Evolutionary conservation across 306 rosid species (phyloP).

Genomic region (Fragaria iinumae): DNA sequence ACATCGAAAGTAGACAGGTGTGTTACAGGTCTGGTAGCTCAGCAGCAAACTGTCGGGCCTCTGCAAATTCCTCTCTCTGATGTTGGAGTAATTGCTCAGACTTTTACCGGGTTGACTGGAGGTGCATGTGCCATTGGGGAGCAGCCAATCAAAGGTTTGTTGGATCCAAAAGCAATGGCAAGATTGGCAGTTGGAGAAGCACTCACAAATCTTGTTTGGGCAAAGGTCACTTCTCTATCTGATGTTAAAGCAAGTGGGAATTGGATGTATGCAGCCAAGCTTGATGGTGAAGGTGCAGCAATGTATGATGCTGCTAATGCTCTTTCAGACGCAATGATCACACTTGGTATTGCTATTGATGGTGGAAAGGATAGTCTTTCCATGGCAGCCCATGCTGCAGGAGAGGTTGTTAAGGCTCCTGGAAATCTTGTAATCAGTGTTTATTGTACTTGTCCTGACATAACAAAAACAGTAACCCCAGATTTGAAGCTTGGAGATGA

Average conservation of each 20-base stretch:
- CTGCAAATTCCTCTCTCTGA: constrained; percentile 83
- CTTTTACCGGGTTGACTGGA: constrained; percentile 65
- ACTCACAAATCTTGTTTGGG: constrained; percentile 94
- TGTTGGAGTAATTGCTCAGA: constrained; percentile 86
- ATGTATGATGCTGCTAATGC: constrained; percentile 84
- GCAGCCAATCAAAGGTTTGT: constrained; percentile 82
- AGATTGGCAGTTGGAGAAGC: constrained; percentile 95
- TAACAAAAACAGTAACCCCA: constrained; percentile 85
- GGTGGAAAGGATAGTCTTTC: constrained; percentile 95
- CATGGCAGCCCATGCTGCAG: constrained; percentile 82
- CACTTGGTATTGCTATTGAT: constrained; percentile 89
- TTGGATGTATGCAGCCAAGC: constrained; percentile 97
- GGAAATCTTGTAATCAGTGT: constrained; percentile 91
- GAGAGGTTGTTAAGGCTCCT: constrained; percentile 88
- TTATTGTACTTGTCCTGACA: constrained; percentile 88
- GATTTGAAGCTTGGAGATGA: constrained; percentile 77
- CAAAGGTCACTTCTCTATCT: constrained; percentile 75
- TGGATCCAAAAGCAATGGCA: constrained; percentile 94
- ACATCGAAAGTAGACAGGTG: constrained; percentile 81
- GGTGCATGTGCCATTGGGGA: constrained; percentile 95
- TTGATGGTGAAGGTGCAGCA: constrained; percentile 90
- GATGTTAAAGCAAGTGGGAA: constrained; percentile 93
- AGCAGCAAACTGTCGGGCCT: constrained; percentile 92
- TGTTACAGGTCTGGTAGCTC: constrained; percentile 87
- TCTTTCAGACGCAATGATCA: constrained; percentile 78